Base-by-base conservation (phyloP, 208 protist species). In the Trypanosoma brucei region DNA sequence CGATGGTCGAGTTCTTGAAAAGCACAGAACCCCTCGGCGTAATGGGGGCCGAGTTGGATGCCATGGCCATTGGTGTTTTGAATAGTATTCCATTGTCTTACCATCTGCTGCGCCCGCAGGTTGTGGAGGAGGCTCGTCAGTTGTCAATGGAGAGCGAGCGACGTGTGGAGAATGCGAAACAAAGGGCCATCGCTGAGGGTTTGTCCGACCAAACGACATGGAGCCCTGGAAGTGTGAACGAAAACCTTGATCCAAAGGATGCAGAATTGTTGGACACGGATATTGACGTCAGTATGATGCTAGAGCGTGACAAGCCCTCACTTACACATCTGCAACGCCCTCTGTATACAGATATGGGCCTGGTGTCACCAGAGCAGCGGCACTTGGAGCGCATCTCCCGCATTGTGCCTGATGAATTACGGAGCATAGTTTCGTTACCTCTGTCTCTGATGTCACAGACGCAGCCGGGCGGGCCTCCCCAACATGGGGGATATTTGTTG, bases 291-390 rank as follows among this genome's bases (percentile, higher is more conserved):
- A 73, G 75, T 45, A 68, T 90, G 38, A 72, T 75, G 35, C 73
- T 68, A 59, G 75, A 70, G 59, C 76, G 68, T 58, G 83, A 76
- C 72, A 88, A 70, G 37, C 84, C 81, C 1, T 90, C 84, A 44
- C 68, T 91, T 1, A 84, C 84, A 13, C 77, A 86, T 35, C 68
- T 94, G 55, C 84, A 94, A 70, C 74, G 81, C 13, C 88, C 88
- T 2, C 70, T 91, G 9, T 94, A 94, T 70, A 91, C 88, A 13
- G 88, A 94, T 45, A 94, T 94, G 70, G 84, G 84, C 22, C 61
- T 83, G 9, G 76, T 84, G 31, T 64, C 88, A 35, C 76, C 75
- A 59, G 78, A 91, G 58, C 79, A 92, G 78, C 88, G 88, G 46
- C 83, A 94, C 60, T 50, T 77, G 49, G 78, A 78, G 57, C 88